These are phyloP conservation scores for Fabrea salina DNA, from an alignment of 169 alveolate genomes.

Conservation along the genomic window DNA sequence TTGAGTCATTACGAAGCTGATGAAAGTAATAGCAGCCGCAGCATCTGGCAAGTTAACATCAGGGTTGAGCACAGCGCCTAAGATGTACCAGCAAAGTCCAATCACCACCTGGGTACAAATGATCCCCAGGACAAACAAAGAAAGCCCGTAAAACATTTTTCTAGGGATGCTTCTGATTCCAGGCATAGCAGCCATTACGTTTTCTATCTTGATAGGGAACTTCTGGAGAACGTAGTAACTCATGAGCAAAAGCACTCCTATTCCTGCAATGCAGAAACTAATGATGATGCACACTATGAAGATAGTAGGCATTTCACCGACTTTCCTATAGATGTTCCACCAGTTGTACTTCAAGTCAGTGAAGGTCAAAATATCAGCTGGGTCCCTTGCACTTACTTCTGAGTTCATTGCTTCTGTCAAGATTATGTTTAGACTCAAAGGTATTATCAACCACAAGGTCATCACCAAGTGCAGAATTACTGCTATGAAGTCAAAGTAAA, in stretches of 20 bases:
- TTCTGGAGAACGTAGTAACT: not conserved
- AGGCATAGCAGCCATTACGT: not conserved
- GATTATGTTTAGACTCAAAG: not conserved
- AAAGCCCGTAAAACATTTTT: not conserved
- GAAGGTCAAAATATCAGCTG: not conserved
- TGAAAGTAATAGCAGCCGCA: slow-evolving; percentile 8
- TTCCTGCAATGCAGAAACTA: not conserved
- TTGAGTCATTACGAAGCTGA: not conserved
- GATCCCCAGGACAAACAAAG: not conserved
- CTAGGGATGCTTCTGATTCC: not conserved
- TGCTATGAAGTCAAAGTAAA: not conserved
- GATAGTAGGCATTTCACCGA: not conserved
- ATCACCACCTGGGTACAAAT: not conserved
- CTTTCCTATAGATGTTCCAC: not conserved
- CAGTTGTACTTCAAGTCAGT: not conserved
- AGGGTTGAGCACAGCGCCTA: slow-evolving; percentile 22
- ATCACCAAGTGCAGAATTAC: not conserved
- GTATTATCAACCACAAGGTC: not conserved
- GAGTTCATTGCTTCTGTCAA: not conserved
- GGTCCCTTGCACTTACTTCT: not conserved
- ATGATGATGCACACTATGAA: not conserved
- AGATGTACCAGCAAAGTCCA: not conserved
- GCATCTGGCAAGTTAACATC: not conserved
- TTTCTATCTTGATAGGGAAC: not conserved
- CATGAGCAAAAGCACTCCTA: not conserved